Percentiles rank a stretch among this genome's conserved stretches.
These are phyloP conservation scores for Torulaspora quercuum DNA, from an alignment of 805 yeast genomes.

Conservation along the genomic window DNA sequence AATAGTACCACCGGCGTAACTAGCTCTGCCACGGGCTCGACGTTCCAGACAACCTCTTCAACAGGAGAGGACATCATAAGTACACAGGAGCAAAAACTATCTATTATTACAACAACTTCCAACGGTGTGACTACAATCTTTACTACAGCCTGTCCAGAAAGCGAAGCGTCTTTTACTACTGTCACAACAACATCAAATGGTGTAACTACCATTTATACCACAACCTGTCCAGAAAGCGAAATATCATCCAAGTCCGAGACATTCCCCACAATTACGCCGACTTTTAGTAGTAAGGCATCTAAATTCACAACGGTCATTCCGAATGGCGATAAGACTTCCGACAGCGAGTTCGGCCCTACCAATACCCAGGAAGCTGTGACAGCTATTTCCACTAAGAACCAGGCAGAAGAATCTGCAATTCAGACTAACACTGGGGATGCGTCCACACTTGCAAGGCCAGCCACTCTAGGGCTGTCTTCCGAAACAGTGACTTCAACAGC, in stretches of 20 bases:
- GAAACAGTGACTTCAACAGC: too few species aligned
- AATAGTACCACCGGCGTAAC: background rate
- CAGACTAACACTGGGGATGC: too few species aligned
- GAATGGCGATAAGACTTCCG: too few species aligned
- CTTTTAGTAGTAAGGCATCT: too few species aligned
- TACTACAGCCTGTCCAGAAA: constrained; percentile 2
- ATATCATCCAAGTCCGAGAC: background rate
- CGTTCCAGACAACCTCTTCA: background rate
- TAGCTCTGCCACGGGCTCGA: constrained; percentile 3
- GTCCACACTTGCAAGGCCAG: too few species aligned
- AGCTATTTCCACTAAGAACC: too few species aligned
- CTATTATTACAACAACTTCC: constrained; percentile 6
- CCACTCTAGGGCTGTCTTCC: too few species aligned
- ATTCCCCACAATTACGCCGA: background rate
- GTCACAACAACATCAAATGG: background rate
- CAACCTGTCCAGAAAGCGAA: background rate
- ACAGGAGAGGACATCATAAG: background rate
- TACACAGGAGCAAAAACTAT: constrained; percentile 10
- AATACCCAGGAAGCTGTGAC: too few species aligned
- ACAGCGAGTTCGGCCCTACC: too few species aligned
- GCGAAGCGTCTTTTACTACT: background rate
- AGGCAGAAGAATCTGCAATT: too few species aligned
- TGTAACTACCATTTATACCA: background rate
- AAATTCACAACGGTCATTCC: too few species aligned
- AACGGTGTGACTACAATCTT: constrained; percentile 9